Conservation (phyloP, 163 green algal genomes). For the Volvox carteri region DNA sequence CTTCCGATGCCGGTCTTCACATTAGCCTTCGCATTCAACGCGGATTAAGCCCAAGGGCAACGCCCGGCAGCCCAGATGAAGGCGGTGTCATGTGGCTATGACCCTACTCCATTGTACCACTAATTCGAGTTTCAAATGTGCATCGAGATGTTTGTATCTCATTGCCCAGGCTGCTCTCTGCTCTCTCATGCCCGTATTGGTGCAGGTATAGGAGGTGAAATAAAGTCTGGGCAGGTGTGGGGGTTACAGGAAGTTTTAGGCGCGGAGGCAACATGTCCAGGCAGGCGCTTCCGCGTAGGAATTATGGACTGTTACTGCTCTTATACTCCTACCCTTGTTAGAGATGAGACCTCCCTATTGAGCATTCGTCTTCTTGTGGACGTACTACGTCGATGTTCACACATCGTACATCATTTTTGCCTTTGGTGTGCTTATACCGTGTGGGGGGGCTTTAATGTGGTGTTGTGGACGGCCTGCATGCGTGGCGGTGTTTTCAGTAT, state of each 20-base stretch:
- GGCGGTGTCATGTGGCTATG: too few species aligned
- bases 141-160: too few species aligned
- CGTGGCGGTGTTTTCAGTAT: background rate
- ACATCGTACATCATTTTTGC: constrained; percentile 27
- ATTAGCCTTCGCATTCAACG: background rate
- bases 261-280: background rate
- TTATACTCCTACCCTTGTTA: too few species aligned
- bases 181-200: too few species aligned
- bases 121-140: too few species aligned
- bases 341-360: too few species aligned
- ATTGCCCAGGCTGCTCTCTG: too few species aligned
- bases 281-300: constrained; percentile 11
- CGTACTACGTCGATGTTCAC: background rate
- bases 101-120: too few species aligned
- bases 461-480: background rate
- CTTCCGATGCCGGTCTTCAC: background rate
- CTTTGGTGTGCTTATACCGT: background rate
- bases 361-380: too few species aligned
- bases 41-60: too few species aligned
- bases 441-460: background rate
- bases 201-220: background rate
- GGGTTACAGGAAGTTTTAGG: background rate
- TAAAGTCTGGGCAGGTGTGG: background rate
- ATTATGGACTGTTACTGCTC: background rate
- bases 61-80: too few species aligned